Evolutionary conservation across 352 stramenopile species (phyloP).

Genomic region (Phytophthora pinifolia): DNA sequence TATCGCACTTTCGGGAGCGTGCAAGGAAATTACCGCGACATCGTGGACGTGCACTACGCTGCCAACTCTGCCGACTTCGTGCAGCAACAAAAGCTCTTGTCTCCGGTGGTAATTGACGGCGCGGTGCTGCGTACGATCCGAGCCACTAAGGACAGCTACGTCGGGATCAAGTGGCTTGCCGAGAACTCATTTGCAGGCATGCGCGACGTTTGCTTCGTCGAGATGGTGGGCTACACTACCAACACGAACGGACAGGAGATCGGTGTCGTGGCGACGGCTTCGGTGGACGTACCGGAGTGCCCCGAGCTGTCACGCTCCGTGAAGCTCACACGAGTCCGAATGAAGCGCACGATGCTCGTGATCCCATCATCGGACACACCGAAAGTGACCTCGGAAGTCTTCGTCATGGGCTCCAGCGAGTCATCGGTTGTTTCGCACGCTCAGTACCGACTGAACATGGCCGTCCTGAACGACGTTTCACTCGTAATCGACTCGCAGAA

Average conservation of each 20-base stretch:
- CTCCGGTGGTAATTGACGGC: conserved; percentile 40
- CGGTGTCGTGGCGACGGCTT: conserved; percentile 41
- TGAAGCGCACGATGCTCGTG: conserved; percentile 52
- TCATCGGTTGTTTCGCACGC: conserved; percentile 40
- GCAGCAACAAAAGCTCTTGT: conserved; percentile 50
- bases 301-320: conserved; percentile 32
- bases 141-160: conserved; percentile 38
- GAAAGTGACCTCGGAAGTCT: conserved; percentile 44
- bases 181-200: conserved; percentile 32
- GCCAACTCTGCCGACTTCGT: conserved; percentile 40
- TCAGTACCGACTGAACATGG: conserved; percentile 48
- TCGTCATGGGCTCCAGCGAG: conserved; percentile 39
- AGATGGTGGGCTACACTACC: conserved; percentile 53
- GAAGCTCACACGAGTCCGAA: conserved; percentile 38
- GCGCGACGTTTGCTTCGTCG: conserved; percentile 48
- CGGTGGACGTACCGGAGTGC: conserved; percentile 48
- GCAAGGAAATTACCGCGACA: conserved; percentile 53
- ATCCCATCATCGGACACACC: conserved; percentile 27
- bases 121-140: conserved; percentile 42
- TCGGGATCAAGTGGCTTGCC: conserved; percentile 53
- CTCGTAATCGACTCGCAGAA: conserved; percentile 57
- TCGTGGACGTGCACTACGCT: conserved; percentile 41
- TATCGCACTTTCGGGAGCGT: conserved; percentile 49
- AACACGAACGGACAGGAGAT: conserved; percentile 39
- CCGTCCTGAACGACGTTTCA: conserved; percentile 52